Evolutionary conservation across 495 filamentous ascomycete genomes (phyloP).

Genomic region (Hypoxylon fuscum): DNA sequence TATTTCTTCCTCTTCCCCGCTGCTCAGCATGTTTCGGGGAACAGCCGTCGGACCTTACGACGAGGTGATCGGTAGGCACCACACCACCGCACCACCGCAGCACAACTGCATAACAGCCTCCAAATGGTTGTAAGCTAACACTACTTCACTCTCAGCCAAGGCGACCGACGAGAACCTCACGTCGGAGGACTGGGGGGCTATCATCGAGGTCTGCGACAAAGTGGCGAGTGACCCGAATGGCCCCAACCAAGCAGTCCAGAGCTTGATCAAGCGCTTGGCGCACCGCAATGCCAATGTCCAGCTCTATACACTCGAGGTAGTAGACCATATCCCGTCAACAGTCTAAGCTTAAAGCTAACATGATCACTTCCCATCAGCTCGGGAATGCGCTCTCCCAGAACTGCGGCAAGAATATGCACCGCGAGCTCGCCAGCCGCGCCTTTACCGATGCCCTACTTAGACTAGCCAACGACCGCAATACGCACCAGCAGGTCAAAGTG

Average conservation of each 20-base stretch:
- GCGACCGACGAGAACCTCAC: constrained; percentile 99
- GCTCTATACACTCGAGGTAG: constrained; percentile 93
- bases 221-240: constrained; percentile 68
- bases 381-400: constrained; percentile 96
- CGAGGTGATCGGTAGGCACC: constrained; percentile 59
- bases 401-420: constrained; percentile 89
- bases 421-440: constrained; percentile 90
- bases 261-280: constrained; percentile 94
- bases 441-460: constrained; percentile 95
- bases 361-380: constrained; percentile 59
- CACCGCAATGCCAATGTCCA: constrained; percentile 99
- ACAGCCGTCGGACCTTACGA: constrained; percentile 61
- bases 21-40: constrained; percentile 60
- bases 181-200: constrained; percentile 97
- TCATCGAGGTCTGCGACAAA: constrained; percentile 98
- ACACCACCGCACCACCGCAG: background rate
- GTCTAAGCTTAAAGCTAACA: constrained; percentile 7
- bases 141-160: constrained; percentile 70
- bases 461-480: constrained; percentile 92
- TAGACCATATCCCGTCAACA: too few species aligned
- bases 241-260: constrained; percentile 90
- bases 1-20: constrained; percentile 16
- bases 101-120: background rate
- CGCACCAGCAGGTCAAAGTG: constrained; percentile 93
- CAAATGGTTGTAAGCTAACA: constrained; percentile 16